Evolutionary conservation across 2,329 filamentous ascomycete species (phyloP), one percentile per base, ranked within the genome.

Genomic region (Apiospora aurea): DNA sequence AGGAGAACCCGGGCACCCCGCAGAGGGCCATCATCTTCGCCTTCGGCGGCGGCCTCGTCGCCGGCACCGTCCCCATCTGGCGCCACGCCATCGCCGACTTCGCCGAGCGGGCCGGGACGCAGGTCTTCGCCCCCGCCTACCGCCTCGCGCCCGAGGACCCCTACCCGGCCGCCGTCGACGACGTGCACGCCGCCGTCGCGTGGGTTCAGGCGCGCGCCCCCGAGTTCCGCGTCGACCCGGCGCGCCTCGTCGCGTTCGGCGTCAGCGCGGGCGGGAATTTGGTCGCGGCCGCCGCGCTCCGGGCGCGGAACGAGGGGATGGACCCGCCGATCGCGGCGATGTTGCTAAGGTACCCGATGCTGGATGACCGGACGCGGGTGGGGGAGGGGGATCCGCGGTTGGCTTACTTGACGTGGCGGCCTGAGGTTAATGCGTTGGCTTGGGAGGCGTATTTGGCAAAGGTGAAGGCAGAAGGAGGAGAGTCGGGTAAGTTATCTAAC

Each of bases 61-160:
- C 72, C 5, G 77, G 77, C 66, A 75, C 70, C 66, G 68, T 77
- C 53, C 46, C 76, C 47, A 43, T 75, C 21, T 72, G 72, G 71
- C 70, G 71, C 16, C n/a, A 47, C 14, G 21, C 46, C 18, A 72
- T 75, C 51, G 69, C 74, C 2, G 49, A 72, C 34, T 46, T 76
- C 2, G 76, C 75, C 7, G 14, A 76, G n/a, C 51, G 24, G 29
- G 75, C 70, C 29, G 67, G 51, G 3, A 69, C 73, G 4, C 77
- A 77, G 47, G 71, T 78, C 29, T 78, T 78, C 70, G 75, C 84
- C 71, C 83, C 87, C 4, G 83, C 85, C 67, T 88, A 88, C 74
- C 79, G 86, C 0, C 80, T 88, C 8, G 85, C 83, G 2, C 86
- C 86, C 0, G 86, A 88, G 72, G 78, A 86, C 72, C 80, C 80